Base-by-base conservation (phyloP, 2,329 filamentous ascomycete species). In the Fusarium sp. region DNA sequence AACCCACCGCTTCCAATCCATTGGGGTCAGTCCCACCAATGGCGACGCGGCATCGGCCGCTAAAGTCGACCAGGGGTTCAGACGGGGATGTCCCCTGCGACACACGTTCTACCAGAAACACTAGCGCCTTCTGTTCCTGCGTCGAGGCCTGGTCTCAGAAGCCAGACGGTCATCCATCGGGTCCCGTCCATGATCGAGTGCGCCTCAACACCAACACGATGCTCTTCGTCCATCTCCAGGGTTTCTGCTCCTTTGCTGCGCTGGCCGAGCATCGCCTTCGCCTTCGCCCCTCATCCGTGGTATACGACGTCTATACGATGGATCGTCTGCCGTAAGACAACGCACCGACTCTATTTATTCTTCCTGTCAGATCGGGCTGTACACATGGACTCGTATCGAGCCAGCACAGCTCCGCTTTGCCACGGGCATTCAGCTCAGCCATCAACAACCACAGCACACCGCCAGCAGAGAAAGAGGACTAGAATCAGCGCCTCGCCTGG, bases 111-210 rank as follows among this genome's bases (percentile, higher is more conserved):
- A 81, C 69, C 67, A 73, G 79, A 81, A 81, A 81, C 80, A 76
- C 79, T 81, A 81, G 80, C 78, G 78, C 62, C 37, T 66, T 72
- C 52, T 75, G 79, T 80, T 79, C 79, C 79, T 81, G 78, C 78
- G 74, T 71, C 65, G 62, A 37, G 47, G 64, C 67, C 62, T 68
- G 50, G 69, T 70, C 63, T 67, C 62, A 58, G 58, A 64, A 63
- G 47, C 58, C 64, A 72, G 54, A 38, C 8, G 38, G 18, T 29
- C 31, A 34, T 13, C 11, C 45, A 52, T 47, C 22, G 22, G 22
- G 47, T 52, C n/a, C n/a, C n/a, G n/a, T n/a, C 47, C 47, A 29
- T 24, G 7, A 16, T 37, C 6, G 27, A 27, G 47, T 62, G 45
- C 60, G 60, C 60, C 66, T 73, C 62, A 70, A 64, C 50, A 56